Percentiles rank a stretch among this genome's conserved stretches.
These are phyloP conservation scores for Atalantia buxifolia DNA, from an alignment of 345 rosid genomes.

Conservation along the genomic window DNA sequence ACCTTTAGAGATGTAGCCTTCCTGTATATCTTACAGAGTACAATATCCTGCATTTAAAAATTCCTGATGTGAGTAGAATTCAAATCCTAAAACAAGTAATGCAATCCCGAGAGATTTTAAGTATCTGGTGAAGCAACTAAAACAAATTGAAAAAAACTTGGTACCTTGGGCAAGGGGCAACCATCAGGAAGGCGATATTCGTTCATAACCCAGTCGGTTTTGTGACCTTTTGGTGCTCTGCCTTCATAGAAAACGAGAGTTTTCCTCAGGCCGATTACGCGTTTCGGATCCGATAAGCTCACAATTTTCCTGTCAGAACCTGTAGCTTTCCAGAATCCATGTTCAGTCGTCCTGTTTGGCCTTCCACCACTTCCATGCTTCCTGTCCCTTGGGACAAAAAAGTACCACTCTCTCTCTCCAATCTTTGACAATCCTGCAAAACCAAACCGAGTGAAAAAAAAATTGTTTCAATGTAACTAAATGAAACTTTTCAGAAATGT, in stretches of 20 bases:
- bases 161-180: slow-evolving; percentile 65
- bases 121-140: not conserved
- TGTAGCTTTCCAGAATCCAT: slow-evolving; percentile 97
- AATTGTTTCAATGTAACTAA: not conserved
- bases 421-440: slow-evolving; percentile 58
- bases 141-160: not conserved
- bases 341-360: slow-evolving; percentile 78
- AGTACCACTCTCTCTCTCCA: slow-evolving; percentile 96
- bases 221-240: slow-evolving; percentile 86
- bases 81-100: not conserved
- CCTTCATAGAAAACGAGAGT: slow-evolving; percentile 92
- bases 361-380: slow-evolving; percentile 84
- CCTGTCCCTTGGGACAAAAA: slow-evolving; percentile 88
- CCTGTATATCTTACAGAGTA: slow-evolving; percentile 86
- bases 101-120: not conserved
- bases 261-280: slow-evolving; percentile 70
- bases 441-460: not conserved
- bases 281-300: slow-evolving; percentile 62
- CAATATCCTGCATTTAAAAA: slow-evolving; percentile 57
- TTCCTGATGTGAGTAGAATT: not conserved
- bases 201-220: slow-evolving; percentile 97
- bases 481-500: not conserved
- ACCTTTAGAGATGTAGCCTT: slow-evolving; percentile 90
- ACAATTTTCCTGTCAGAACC: slow-evolving; percentile 86
- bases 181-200: slow-evolving; percentile 91